phyloP scores from a whole-genome alignment of 2,329 filamentous ascomycete species.

The Incumbomyces lentus region DNA sequence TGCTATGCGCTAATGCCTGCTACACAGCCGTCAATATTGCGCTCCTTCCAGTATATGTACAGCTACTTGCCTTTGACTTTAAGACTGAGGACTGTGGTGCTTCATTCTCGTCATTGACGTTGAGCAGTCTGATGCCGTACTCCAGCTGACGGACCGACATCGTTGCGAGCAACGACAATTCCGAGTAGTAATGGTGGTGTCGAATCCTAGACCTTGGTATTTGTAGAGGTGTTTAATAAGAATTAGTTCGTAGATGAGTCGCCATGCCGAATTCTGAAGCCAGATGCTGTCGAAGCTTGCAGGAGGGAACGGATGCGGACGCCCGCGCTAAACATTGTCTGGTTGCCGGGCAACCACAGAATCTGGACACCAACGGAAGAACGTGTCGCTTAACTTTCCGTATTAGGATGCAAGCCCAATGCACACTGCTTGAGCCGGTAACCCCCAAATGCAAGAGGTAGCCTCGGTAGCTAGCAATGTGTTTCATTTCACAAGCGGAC shows the following conservation, averaged over 20 bases:
- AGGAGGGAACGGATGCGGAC: neutral
- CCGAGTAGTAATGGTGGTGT: neutral
- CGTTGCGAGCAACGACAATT: constrained; percentile 21
- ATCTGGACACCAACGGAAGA: too few species aligned
- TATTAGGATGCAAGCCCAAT: too few species aligned
- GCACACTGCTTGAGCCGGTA: too few species aligned
- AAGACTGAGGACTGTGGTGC: constrained; percentile 47
- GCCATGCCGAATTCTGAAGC: neutral
- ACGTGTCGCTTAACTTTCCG: too few species aligned
- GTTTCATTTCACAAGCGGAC: too few species aligned
- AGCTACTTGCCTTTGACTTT: constrained; percentile 61
- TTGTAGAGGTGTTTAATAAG: neutral
- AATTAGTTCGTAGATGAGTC: neutral
- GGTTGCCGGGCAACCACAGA: neutral
- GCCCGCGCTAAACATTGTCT: neutral
- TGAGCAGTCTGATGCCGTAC: constrained; percentile 78
- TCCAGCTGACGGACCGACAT: constrained; percentile 74
- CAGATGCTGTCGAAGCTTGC: neutral
- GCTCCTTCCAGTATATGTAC: neutral
- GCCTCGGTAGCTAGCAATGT: too few species aligned
- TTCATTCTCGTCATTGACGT: constrained; percentile 82
- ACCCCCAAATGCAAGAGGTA: too few species aligned
- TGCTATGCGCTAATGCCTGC: constrained; percentile 33
- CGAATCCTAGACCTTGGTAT: neutral
- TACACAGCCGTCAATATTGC: neutral